phyloP scores from a whole-genome alignment of 1,284 basidiomycete species.

The Ganoderma leucocontextum region DNA sequence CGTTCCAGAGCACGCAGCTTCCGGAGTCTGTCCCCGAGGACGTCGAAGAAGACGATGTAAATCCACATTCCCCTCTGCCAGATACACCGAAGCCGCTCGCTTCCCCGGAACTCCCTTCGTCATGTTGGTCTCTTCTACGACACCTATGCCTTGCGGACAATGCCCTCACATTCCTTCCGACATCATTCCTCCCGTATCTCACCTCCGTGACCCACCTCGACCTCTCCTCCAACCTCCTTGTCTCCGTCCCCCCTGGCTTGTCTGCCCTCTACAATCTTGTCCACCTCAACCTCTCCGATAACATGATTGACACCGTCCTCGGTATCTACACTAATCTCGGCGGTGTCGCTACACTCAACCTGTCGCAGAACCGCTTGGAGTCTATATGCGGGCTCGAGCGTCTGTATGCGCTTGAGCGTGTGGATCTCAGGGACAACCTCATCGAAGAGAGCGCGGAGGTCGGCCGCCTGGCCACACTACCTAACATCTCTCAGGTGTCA shows the following conservation, averaged over 20 bases:
- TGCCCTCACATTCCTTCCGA: conserved; percentile 83
- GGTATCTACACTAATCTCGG: conserved; percentile 88
- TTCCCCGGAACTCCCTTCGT: conserved; percentile 56
- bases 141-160: conserved; percentile 86
- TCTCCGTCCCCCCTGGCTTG: conserved; percentile 84
- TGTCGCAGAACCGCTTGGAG: conserved; percentile 89
- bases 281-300: conserved; percentile 91
- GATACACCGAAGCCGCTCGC: conserved; percentile 38
- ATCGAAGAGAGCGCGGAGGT: conserved; percentile 89
- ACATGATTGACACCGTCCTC: conserved; percentile 95
- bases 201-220: conserved; percentile 87
- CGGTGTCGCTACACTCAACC: conserved; percentile 78
- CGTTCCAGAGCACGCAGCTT: conserved; percentile 60
- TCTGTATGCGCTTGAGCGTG: conserved; percentile 80
- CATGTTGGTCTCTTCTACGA: conserved; percentile 83
- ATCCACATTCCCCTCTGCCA: conserved; percentile 36
- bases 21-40: conserved; percentile 70
- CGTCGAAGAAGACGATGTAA: conserved; percentile 47
- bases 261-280: conserved; percentile 78
- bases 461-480: conserved; percentile 83
- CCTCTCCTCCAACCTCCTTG: conserved; percentile 89
- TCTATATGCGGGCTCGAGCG: conserved; percentile 94
- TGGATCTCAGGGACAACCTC: conserved; percentile 88
- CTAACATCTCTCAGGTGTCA: conserved; percentile 81
- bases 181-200: conserved; percentile 75